Evolutionary conservation across 306 rosid species (phyloP).

Genomic region (Myrica gale): DNA sequence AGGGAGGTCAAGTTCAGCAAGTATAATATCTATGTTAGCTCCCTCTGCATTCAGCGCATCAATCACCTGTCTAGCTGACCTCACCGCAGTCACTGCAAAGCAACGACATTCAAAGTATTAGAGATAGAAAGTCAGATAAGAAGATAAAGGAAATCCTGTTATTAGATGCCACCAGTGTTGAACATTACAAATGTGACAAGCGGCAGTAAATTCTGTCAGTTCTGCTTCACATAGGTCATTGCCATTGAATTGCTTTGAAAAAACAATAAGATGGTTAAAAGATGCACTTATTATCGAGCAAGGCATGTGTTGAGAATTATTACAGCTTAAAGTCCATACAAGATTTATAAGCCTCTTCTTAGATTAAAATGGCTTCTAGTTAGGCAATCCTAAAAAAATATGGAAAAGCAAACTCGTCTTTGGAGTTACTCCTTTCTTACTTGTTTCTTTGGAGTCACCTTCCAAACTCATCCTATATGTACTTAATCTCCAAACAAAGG

Average conservation of each 20-base stretch:
- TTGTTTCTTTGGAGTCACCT: background rate
- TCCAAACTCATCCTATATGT: background rate
- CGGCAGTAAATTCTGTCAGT: background rate
- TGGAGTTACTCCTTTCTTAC: background rate
- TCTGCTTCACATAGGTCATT: background rate
- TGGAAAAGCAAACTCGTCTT: background rate
- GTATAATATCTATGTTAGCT: conserved; percentile 83
- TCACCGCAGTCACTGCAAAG: conserved; percentile 69
- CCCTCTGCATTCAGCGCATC: conserved; percentile 97
- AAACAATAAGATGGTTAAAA: background rate
- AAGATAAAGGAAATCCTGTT: background rate
- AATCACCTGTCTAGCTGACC: conserved; percentile 84
- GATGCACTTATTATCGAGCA: background rate
- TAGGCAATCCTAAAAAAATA: background rate
- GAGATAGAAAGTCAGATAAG: background rate
- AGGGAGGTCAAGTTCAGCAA: conserved; percentile 90
- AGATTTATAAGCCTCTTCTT: background rate
- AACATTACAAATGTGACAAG: background rate
- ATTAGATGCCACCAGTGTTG: background rate
- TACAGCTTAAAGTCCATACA: background rate
- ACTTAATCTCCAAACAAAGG: background rate
- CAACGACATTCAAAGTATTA: conserved; percentile 17
- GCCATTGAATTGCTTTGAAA: background rate
- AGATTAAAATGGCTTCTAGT: background rate
- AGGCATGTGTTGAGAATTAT: background rate